Percentiles rank a stretch among this genome's conserved stretches.
Evolutionary conservation across 345 rosid genomes (phyloP).

Genomic region (Hibiscus tridactylites): DNA sequence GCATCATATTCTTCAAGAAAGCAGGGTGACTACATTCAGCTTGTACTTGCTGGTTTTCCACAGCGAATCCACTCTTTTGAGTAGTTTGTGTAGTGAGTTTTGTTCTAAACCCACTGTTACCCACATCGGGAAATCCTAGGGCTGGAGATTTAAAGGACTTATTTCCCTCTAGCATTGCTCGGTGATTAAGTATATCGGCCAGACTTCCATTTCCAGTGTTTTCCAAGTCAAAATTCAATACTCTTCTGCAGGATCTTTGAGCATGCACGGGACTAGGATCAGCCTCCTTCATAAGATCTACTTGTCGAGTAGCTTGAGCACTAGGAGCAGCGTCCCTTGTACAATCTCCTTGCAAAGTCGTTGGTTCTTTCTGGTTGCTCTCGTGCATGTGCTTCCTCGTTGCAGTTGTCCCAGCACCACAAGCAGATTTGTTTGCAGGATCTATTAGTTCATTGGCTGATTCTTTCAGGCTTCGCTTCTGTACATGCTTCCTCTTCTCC

Average conservation of each 20-base stretch:
- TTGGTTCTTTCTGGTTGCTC: constrained; percentile 32
- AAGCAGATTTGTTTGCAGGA: not conserved
- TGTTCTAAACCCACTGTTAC: constrained; percentile 14
- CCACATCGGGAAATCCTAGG: constrained; percentile 15
- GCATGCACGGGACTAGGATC: constrained; percentile 15
- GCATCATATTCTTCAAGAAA: constrained; percentile 24
- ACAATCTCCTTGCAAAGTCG: constrained; percentile 22
- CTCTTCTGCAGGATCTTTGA: constrained; percentile 43
- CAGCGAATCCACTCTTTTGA: constrained; percentile 19
- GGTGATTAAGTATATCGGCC: constrained; percentile 15
- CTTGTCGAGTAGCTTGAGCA: constrained; percentile 21
- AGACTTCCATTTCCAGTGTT: constrained; percentile 17
- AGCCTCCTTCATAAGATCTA: constrained; percentile 7
- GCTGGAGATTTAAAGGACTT: constrained; percentile 16
- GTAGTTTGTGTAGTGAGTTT: constrained; percentile 19
- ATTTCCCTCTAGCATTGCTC: constrained; percentile 16
- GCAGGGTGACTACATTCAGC: constrained; percentile 11
- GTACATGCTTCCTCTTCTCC: constrained; percentile 38
- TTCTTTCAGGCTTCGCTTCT: constrained; percentile 31
- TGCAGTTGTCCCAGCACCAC: constrained; percentile 6
- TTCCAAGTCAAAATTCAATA: constrained; percentile 50
- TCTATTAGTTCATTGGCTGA: constrained; percentile 28
- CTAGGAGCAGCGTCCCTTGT: not conserved
- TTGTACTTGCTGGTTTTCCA: constrained; percentile 20
- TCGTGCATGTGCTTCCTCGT: constrained; percentile 33